A percentile compares a stretch with the other conserved stretches of the same genome.
These are phyloP conservation scores for Dorcoceras hygrometricum DNA, from an alignment of 257 asterid genomes.

Conservation along the genomic window DNA sequence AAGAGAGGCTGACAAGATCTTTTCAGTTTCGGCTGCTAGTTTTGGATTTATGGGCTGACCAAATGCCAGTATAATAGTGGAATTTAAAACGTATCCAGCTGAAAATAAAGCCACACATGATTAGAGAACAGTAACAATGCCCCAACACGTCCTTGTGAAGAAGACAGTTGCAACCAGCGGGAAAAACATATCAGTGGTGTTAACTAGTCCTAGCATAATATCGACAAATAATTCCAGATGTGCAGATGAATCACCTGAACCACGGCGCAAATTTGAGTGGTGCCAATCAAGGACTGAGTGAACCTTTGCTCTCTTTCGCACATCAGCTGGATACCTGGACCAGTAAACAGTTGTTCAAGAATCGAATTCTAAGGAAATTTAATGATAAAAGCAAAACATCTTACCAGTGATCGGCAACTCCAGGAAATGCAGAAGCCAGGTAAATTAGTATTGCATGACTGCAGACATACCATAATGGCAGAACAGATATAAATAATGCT, in stretches of 20 bases:
- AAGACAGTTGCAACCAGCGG: neutral
- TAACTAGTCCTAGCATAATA: neutral
- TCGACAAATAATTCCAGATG: neutral
- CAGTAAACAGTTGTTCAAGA: conserved; percentile 7
- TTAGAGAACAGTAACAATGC: too few relatives aligned
- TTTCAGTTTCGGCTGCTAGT: conserved; percentile 69
- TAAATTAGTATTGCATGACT: conserved; percentile 81
- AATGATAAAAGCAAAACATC: conserved; percentile 14
- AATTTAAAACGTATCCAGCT: conserved; percentile 50
- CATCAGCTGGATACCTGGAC: conserved; percentile 80
- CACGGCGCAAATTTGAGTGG: conserved; percentile 77
- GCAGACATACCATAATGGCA: conserved; percentile 27
- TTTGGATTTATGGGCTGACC: conserved; percentile 59
- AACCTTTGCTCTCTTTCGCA: conserved; percentile 60
- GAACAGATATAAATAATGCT: neutral
- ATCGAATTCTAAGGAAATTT: neutral
- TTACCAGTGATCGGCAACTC: conserved; percentile 89
- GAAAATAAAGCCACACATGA: conserved; percentile 17
- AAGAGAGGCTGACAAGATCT: conserved; percentile 61
- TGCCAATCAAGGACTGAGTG: conserved; percentile 92
- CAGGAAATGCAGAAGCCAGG: conserved; percentile 68
- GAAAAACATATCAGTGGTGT: neutral
- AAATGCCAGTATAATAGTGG: conserved; percentile 58
- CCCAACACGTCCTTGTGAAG: too few relatives aligned
- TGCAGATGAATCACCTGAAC: conserved; percentile 48